Conservation (phyloP, 768 basidiomycete genomes). For the Calocybe gangraenosa region DNA sequence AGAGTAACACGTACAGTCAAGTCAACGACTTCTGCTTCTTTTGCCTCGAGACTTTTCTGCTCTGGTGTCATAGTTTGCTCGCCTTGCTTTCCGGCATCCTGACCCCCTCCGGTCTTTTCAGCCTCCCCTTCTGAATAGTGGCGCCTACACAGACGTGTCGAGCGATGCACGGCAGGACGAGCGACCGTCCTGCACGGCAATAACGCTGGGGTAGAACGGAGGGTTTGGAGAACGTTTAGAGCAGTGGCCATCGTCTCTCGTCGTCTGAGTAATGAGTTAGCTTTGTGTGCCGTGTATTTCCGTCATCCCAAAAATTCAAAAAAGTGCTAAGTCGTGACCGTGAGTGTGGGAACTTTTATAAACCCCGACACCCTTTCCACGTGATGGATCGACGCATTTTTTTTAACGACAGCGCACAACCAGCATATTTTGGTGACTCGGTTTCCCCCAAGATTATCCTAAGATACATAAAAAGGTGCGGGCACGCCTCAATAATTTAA, state of each 20-base stretch:
- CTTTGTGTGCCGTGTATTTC: conserved; percentile 11
- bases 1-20: conserved; percentile 60
- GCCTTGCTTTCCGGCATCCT: conserved; percentile 21
- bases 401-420: background rate
- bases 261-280: conserved; percentile 7
- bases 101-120: conserved; percentile 22
- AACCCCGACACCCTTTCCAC: too few relatives aligned
- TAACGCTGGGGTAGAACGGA: conserved; percentile 60
- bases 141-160: conserved; percentile 32
- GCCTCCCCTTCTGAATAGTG: conserved; percentile 58
- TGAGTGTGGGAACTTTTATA: too few relatives aligned
- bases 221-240: conserved; percentile 42
- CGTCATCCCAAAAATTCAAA: conserved; percentile 16
- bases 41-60: conserved; percentile 66
- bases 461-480: conserved; percentile 7
- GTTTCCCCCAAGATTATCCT: conserved; percentile 1
- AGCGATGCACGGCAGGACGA: conserved; percentile 28
- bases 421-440: conserved; percentile 5
- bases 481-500: conserved; percentile 8
- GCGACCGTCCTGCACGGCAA: conserved; percentile 45
- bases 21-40: conserved; percentile 79
- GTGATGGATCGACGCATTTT: background rate
- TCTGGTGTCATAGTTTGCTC: conserved; percentile 19
- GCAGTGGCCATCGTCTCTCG: conserved; percentile 32
- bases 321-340: too few relatives aligned